Evolutionary conservation across 371 early-diverging fungal species (phyloP).

Genomic region (Haplosporangium sp.): DNA sequence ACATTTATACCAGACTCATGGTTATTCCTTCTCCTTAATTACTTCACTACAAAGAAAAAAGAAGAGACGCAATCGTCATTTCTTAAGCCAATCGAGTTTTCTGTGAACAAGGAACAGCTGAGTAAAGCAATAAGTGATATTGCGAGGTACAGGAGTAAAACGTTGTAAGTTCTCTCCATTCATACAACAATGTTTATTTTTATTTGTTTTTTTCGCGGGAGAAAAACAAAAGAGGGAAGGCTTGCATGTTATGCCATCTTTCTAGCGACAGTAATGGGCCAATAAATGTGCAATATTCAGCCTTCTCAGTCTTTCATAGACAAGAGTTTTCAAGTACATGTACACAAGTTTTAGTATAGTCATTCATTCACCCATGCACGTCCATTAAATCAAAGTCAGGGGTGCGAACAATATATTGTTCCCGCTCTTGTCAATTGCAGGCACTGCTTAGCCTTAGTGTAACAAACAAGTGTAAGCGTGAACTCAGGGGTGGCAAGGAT

Average conservation of each 20-base stretch:
- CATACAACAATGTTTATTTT: conserved; percentile 3
- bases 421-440: not conserved
- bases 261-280: not conserved
- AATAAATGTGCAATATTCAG: not conserved
- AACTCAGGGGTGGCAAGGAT: not conserved
- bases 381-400: not conserved
- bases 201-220: not conserved
- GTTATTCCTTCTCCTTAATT: no score
- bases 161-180: not conserved
- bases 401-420: not conserved
- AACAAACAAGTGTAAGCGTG: not conserved
- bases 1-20: not conserved
- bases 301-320: not conserved
- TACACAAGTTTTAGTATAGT: no score
- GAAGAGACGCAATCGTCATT: no score
- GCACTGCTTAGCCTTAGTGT: not conserved
- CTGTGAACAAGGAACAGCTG: not conserved
- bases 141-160: not conserved
- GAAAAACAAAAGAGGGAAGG: not conserved
- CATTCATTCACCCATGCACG: not conserved
- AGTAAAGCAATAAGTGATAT: not conserved
- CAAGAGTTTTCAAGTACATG: not conserved
- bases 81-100: no score
- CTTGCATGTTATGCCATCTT: not conserved
- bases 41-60: no score